Conservation (phyloP, 768 basidiomycete species). For the Tylopilus sp. region DNA sequence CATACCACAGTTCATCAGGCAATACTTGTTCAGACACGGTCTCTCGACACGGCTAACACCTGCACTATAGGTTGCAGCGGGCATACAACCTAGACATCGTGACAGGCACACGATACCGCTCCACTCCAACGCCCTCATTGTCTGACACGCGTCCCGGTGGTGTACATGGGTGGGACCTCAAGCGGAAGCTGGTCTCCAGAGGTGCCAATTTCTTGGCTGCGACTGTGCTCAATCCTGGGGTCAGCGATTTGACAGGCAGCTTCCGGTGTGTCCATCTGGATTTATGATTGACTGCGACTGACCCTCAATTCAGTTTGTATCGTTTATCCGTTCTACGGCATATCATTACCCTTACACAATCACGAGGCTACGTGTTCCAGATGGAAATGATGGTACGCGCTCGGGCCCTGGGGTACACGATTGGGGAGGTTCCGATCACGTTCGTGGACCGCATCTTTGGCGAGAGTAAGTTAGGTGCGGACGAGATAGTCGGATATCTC, state of each 20-base stretch:
- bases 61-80: constrained; percentile 60
- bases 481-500: constrained; percentile 83
- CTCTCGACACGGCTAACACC: constrained; percentile 2
- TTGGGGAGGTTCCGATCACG: constrained; percentile 91
- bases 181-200: constrained; percentile 80
- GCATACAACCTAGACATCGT: constrained; percentile 90
- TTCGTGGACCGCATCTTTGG: constrained; percentile 94
- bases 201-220: constrained; percentile 91
- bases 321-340: constrained; percentile 70
- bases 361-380: constrained; percentile 93
- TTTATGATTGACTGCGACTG: neutral
- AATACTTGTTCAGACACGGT: constrained; percentile 4
- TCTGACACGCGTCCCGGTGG: constrained; percentile 70
- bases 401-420: constrained; percentile 73
- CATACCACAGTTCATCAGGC: constrained; percentile 90
- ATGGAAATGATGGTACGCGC: constrained; percentile 99
- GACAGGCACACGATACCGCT: constrained; percentile 85
- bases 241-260: constrained; percentile 88
- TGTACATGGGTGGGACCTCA: constrained; percentile 91
- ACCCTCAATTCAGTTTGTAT: constrained; percentile 54
- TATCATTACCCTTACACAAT: constrained; percentile 80
- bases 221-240: constrained; percentile 79
- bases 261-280: constrained; percentile 58
- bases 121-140: constrained; percentile 53
- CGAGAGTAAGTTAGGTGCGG: constrained; percentile 86